phyloP scores from a whole-genome alignment of 2,329 filamentous ascomycete genomes.

The Capronia americana region DNA sequence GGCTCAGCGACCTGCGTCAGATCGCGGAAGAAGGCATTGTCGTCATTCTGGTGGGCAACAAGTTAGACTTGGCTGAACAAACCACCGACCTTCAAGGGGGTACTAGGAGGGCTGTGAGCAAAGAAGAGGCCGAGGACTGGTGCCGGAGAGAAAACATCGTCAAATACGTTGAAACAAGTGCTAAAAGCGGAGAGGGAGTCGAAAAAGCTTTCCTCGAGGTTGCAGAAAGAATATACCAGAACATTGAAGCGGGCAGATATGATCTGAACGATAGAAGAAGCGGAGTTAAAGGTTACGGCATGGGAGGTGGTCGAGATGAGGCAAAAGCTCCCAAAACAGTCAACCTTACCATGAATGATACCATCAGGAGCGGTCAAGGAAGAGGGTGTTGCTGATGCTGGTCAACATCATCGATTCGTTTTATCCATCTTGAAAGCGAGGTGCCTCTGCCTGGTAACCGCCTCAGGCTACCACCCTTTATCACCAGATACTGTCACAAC shows the following conservation, averaged over 20 bases:
- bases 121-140: slow-evolving; percentile 87
- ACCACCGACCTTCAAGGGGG: slow-evolving; percentile 49
- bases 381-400: slow-evolving; percentile 41
- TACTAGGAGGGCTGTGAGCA: slow-evolving; percentile 73
- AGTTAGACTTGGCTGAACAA: slow-evolving; percentile 73
- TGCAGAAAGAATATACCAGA: slow-evolving; percentile 93
- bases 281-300: slow-evolving; percentile 75
- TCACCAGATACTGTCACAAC: neutral
- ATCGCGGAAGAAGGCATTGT: slow-evolving; percentile 97
- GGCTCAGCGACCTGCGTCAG: slow-evolving; percentile 90
- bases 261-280: slow-evolving; percentile 91
- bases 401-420: neutral
- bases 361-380: slow-evolving; percentile 51
- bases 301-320: slow-evolving; percentile 45
- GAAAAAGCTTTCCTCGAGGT: slow-evolving; percentile 93
- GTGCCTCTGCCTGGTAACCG: neutral
- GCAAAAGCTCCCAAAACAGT: slow-evolving; percentile 49
- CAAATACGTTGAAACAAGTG: slow-evolving; percentile 94
- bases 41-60: slow-evolving; percentile 94
- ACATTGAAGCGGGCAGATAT: slow-evolving; percentile 93
- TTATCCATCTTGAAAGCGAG: neutral
- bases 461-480: neutral
- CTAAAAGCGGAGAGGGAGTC: slow-evolving; percentile 93
- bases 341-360: slow-evolving; percentile 55
- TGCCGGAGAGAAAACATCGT: slow-evolving; percentile 83